Base-by-base conservation (phyloP, 495 filamentous ascomycete species). In the Penicillium bialowiezense region DNA sequence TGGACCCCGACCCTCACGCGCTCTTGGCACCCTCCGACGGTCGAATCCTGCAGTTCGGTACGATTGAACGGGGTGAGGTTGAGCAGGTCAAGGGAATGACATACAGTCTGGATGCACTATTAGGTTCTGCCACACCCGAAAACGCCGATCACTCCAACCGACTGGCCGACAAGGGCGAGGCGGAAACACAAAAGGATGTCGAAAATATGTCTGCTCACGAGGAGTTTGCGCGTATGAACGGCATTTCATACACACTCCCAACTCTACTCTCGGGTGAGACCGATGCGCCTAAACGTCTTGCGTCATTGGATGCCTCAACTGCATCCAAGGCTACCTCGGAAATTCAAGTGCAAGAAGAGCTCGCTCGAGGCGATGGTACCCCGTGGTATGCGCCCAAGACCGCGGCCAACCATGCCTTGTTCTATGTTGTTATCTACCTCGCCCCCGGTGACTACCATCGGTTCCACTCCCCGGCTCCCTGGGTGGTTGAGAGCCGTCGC, bases 81-180 rank as follows among this genome's bases (percentile, higher is more conserved):
- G 93, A 97, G 67, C 93, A 97, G 66, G 92, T 97, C 32, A 99
- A 99, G 67, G 93, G 93, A 37, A 92, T 97, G 78, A 97, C 91
- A 3, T 99, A 99, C 67, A 93, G 87, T 50, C 77, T 99, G 38
- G 93, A 97, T 63, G 90, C 92, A 1, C 77, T 99, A 1, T 74
- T 99, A 3, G 93, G 93, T 29, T 81, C 82, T 40, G 79, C 76
- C 28, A 71, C 71, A 7, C 71, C 77, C 20, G 53, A 59, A 19
- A 51, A 69, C 26, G 70, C 65, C n/a, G 71, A 72, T 42, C 68
- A 73, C 41, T 59, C 55, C 35, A 66, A 67, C 17, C 71, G 61
- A 29, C 67, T 72, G 51, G 55, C 38, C 43, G 74, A 65, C 55
- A 63, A 64, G 40, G 59, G 31, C 42, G 29, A 21, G 15, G 55